phyloP scores from a whole-genome alignment of 768 basidiomycete genomes.

The Amanita molliuscula region DNA sequence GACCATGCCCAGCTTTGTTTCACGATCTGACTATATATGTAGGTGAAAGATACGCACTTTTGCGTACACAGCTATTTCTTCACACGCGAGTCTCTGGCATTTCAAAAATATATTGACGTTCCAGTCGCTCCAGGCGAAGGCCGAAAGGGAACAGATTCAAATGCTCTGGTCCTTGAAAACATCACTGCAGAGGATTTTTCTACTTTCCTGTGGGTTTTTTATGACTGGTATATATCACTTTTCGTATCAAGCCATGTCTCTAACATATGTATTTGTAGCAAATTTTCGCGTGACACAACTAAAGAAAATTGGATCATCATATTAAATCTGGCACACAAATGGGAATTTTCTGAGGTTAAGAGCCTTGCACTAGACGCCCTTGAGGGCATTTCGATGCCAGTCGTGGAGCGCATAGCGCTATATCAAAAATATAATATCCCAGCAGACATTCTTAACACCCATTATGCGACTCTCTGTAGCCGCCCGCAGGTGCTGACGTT shows the following conservation, averaged over 20 bases:
- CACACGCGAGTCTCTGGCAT: slow-evolving; percentile 44
- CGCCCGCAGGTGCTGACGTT: slow-evolving; percentile 40
- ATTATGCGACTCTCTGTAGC: slow-evolving; percentile 44
- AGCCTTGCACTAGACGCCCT: not conserved
- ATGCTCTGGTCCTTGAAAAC: slow-evolving; percentile 30
- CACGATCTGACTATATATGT: not conserved
- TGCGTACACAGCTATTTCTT: slow-evolving; percentile 55
- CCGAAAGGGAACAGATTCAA: slow-evolving; percentile 27
- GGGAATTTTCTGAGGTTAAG: slow-evolving; percentile 23
- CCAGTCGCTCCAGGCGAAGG: slow-evolving; percentile 21
- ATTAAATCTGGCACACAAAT: slow-evolving; percentile 40
- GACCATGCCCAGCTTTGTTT: slow-evolving; percentile 8
- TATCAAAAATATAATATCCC: slow-evolving; percentile 46
- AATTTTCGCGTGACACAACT: slow-evolving; percentile 22
- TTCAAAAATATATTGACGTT: slow-evolving; percentile 24
- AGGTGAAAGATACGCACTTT: slow-evolving; percentile 51
- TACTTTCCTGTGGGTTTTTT: slow-evolving; percentile 43
- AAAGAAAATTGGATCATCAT: slow-evolving; percentile 45
- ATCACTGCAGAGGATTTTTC: slow-evolving; percentile 30
- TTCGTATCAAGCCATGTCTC: slow-evolving; percentile 40
- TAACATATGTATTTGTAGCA: slow-evolving; percentile 28
- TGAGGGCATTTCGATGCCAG: not conserved
- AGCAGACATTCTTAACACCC: slow-evolving; percentile 35
- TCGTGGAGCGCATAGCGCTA: slow-evolving; percentile 25
- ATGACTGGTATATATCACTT: slow-evolving; percentile 33